Base-by-base conservation (phyloP, 2,329 filamentous ascomycete genomes). In the Geoglossum cookeanum region DNA sequence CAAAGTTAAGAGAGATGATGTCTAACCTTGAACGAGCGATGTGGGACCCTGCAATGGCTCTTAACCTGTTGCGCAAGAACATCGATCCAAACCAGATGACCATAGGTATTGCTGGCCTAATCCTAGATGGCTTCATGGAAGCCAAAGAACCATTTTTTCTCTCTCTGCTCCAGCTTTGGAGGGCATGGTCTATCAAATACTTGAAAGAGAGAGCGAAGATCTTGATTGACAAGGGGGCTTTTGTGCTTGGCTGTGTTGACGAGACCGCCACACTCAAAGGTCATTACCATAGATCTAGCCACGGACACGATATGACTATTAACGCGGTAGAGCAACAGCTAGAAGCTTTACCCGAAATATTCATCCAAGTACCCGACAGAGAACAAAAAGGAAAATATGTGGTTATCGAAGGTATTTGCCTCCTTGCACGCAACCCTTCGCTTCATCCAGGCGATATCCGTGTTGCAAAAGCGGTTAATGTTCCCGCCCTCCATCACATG, bases 151-250 rank as follows among this genome's bases (percentile, higher is more conserved):
- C 91, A 0, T 97, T 97, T 67, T 75, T 89, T 27, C 77, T 81
- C 59, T 89, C 88, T 0, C 69, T 95, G 7, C 71, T 98, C 9
- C 78, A 81, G 39, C 74, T 97, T 0, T 98, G 92, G 91, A 78
- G 85, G 60, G 80, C 87, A 1, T 97, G 87, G 86, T 87, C 84
- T 0, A 79, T 95, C 62, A 95, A 94, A 65, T 78, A 85, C 11
- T 76, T 98, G 17, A 96, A 95, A 63, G 89, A 97, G 63, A 97
- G 96, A 64, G 89, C 91, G 0, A 84, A 85, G 32, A 87, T 98
- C 48, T 76, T 81, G 1, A 78, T 98, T 8, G 81, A 88, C 5
- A 71, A 91, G 58, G 89, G 91, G 1, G 90, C 89, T 0, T 94
- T 94, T 65, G 75, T 97, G 0, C 78, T 97, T 5, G 92, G 91